Conservation (phyloP, 1,139 yeast species). For the Candida tunisiensis region DNA sequence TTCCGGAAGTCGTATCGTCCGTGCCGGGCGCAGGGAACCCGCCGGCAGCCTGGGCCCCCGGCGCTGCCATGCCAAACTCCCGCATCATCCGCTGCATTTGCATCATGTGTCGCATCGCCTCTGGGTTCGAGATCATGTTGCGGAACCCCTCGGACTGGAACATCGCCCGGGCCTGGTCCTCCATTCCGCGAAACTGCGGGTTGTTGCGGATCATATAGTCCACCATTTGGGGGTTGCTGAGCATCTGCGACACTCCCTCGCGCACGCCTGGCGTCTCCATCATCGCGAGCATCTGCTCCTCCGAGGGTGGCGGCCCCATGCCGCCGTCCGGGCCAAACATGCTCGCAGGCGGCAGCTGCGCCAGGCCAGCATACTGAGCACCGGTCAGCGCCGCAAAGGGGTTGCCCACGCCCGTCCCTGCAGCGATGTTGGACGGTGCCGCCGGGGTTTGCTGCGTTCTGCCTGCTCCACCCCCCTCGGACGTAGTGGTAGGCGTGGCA, state of each 20-base stretch:
- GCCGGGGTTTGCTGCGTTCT: too few species aligned
- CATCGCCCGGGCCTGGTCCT: conserved; percentile 79
- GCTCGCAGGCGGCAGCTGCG: conserved; percentile 73
- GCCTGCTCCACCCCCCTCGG: conserved; percentile 4
- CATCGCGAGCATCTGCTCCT: conserved; percentile 57
- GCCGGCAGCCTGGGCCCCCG: conserved; percentile 3
- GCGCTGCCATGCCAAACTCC: conserved; percentile 11
- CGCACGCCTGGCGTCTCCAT: conserved; percentile 70
- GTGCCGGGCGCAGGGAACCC: conserved; percentile 5
- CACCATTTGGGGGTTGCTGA: conserved; percentile 70
- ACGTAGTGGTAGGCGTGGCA: conserved; percentile 5
- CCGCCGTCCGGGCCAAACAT: conserved; percentile 97
- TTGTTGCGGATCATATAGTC: conserved; percentile 70
- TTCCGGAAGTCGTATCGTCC: conserved; percentile 3
- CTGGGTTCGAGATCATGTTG: conserved; percentile 43
- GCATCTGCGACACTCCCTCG: conserved; percentile 65
- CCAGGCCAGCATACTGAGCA: conserved; percentile 87
- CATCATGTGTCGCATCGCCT: conserved; percentile 57
- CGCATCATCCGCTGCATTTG: conserved; percentile 43
- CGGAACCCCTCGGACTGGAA: conserved; percentile 73
- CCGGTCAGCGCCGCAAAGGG: conserved; percentile 87
- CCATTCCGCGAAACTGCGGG: conserved; percentile 69
- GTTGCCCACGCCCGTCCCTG: conserved; percentile 82
- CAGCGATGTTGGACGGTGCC: conserved; percentile 61
- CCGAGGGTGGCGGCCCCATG: conserved; percentile 51